These are phyloP conservation scores for Dioscorea alata DNA, from an alignment of 106 monocot genomes.

Conservation along the genomic window DNA sequence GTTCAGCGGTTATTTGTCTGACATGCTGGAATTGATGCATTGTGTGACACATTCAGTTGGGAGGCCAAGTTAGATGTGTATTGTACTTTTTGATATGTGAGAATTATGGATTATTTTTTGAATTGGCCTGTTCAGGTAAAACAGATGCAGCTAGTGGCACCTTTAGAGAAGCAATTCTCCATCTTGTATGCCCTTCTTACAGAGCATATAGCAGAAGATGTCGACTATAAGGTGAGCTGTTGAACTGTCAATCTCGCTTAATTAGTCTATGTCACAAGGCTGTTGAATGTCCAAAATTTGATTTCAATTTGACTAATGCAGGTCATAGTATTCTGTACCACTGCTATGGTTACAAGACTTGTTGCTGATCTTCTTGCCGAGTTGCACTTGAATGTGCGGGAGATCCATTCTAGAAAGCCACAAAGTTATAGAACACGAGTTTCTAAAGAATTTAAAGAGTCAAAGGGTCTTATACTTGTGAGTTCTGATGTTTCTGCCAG, in stretches of 20 bases:
- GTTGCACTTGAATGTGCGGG: constrained; percentile 60
- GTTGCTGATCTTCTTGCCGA: constrained; percentile 61
- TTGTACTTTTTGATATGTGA: too few relatives aligned
- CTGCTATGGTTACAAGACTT: constrained; percentile 66
- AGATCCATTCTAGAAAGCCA: constrained; percentile 81
- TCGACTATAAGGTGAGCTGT: constrained; percentile 59
- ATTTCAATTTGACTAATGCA: constrained; percentile 10
- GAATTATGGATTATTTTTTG: background rate
- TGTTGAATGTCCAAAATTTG: too few relatives aligned
- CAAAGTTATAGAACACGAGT: constrained; percentile 70
- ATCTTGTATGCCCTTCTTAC: constrained; percentile 50
- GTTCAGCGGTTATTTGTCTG: background rate
- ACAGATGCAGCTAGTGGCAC: constrained; percentile 67
- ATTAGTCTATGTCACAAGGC: too few relatives aligned
- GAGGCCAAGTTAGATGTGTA: too few relatives aligned
- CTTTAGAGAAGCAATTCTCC: constrained; percentile 60
- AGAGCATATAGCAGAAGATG: constrained; percentile 69
- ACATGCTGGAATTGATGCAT: background rate
- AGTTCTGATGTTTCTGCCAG: constrained; percentile 79
- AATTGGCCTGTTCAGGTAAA: constrained; percentile 39
- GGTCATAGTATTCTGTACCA: constrained; percentile 79
- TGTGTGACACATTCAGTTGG: too few relatives aligned
- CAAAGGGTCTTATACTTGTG: constrained; percentile 79
- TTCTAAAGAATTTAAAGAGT: constrained; percentile 70
- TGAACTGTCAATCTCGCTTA: too few relatives aligned